Percentiles rank a stretch among this genome's conserved stretches.
Conservation (phyloP, 768 basidiomycete species). For the Leccinum uliginosum region DNA sequence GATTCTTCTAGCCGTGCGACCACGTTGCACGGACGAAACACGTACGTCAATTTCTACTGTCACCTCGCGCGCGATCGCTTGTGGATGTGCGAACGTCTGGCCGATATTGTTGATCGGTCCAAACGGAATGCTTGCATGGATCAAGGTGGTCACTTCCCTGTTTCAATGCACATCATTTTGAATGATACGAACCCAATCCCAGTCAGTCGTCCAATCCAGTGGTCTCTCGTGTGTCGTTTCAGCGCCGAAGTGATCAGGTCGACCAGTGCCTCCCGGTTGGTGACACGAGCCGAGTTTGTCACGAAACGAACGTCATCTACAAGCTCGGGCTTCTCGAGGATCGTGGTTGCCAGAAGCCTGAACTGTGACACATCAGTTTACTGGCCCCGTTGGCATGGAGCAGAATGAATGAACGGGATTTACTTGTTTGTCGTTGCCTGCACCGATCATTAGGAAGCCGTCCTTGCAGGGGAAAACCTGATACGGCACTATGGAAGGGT, state of each 20-base stretch:
- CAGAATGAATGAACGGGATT: slow-evolving; percentile 8
- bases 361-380: slow-evolving; percentile 47
- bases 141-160: slow-evolving; percentile 5
- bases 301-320: slow-evolving; percentile 58
- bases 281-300: slow-evolving; percentile 73
- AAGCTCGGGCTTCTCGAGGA: slow-evolving; percentile 61
- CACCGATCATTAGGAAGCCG: slow-evolving; percentile 91
- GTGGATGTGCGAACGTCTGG: slow-evolving; percentile 87
- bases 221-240: slow-evolving; percentile 49
- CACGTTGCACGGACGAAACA: slow-evolving; percentile 30
- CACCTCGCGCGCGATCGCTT: slow-evolving; percentile 71
- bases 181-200: slow-evolving; percentile 67
- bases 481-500: slow-evolving; percentile 92
- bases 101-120: slow-evolving; percentile 91
- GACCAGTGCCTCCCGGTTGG: slow-evolving; percentile 67
- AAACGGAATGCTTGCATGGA: slow-evolving; percentile 59
- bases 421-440: slow-evolving; percentile 86
- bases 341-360: slow-evolving; percentile 54
- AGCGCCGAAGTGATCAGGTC: slow-evolving; percentile 62
- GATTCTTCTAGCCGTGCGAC: slow-evolving; percentile 4
- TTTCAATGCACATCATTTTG: slow-evolving; percentile 4
- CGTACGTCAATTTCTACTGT: slow-evolving; percentile 76
- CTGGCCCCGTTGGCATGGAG: neutral
- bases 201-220: slow-evolving; percentile 73
- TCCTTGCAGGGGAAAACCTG: slow-evolving; percentile 86